phyloP scores from a whole-genome alignment of 768 basidiomycete species.

The Lentinula raphanica region DNA sequence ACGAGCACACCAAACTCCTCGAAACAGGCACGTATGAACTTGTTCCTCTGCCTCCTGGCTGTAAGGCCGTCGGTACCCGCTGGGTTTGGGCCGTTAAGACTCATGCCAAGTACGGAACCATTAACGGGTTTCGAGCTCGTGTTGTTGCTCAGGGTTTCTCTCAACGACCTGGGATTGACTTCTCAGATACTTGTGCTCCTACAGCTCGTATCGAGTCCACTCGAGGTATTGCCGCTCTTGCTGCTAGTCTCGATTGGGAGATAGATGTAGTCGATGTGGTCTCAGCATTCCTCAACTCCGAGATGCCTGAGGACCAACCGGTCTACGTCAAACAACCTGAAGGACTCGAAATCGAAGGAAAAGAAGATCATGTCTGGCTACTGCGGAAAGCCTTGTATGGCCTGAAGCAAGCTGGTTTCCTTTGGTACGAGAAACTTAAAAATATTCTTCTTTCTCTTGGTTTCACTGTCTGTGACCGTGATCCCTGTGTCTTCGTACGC shows the following conservation, averaged over 20 bases:
- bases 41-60: not conserved
- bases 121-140: not conserved
- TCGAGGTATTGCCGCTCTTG: not conserved
- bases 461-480: not conserved
- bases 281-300: constrained; percentile 2
- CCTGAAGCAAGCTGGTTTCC: not conserved
- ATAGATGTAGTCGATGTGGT: not conserved
- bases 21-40: not conserved
- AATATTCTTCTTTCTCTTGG: not conserved
- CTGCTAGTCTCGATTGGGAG: not conserved
- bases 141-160: not conserved
- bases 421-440: not conserved
- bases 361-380: not conserved
- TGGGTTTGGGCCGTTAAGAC: not conserved
- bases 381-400: not conserved
- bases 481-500: not conserved
- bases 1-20: not conserved
- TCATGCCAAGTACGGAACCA: not conserved
- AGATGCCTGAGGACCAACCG: not conserved
- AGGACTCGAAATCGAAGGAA: not conserved
- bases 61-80: not conserved
- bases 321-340: not conserved
- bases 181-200: not conserved
- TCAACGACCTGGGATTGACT: not conserved
- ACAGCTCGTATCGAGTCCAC: not conserved